A percentile compares a stretch with the other conserved stretches of the same genome.
phyloP scores from a whole-genome alignment of 495 filamentous ascomycete genomes.

The Hyaloscypha bicolor region DNA sequence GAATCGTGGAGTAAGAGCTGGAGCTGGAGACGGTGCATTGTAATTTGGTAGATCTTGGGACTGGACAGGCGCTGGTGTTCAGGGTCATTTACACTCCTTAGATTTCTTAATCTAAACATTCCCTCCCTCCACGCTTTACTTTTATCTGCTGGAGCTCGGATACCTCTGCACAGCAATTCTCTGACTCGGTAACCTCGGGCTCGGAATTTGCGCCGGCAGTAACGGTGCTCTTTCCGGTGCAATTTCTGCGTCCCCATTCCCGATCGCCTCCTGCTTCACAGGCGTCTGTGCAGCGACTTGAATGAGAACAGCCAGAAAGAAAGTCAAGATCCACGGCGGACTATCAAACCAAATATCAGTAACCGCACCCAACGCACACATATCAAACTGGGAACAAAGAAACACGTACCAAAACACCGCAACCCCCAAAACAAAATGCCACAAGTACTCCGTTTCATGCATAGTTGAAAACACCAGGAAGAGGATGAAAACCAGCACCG shows the following conservation, averaged over 20 bases:
- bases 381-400: neutral
- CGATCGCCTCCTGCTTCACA: neutral
- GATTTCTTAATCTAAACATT: no score
- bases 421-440: neutral
- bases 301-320: neutral
- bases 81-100: no score
- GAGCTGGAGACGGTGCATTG: no score
- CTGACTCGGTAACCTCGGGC: neutral
- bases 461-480: neutral
- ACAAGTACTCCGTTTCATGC: neutral
- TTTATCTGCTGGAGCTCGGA: neutral
- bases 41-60: no score
- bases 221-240: neutral
- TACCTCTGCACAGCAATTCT: neutral
- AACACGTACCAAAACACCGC: neutral
- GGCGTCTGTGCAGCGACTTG: neutral
- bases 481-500: neutral
- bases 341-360: neutral
- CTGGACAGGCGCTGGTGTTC: no score
- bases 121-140: no score
- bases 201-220: neutral
- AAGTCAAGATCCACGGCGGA: neutral
- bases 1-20: no score
- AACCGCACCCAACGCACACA: neutral
- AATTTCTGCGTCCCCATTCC: neutral